phyloP scores from a whole-genome alignment of 1,284 basidiomycete species.

The Ganoderma sinense region DNA sequence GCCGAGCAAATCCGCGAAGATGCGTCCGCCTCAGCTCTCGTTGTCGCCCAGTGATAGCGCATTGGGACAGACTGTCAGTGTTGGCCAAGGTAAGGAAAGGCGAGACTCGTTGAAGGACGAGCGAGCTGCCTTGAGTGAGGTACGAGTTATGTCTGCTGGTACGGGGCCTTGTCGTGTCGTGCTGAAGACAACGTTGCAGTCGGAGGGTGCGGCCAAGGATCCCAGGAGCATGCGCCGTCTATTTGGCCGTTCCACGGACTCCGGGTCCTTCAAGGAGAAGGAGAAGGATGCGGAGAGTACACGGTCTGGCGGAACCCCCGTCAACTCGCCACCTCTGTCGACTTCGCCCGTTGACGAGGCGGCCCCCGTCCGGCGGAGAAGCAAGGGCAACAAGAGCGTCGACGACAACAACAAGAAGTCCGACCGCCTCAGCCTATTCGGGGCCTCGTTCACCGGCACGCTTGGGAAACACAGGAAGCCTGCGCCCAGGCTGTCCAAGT shows the following conservation, averaged over 20 bases:
- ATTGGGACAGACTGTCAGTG: constrained; percentile 47
- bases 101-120: constrained; percentile 55
- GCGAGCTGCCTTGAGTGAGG: constrained; percentile 71
- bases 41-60: constrained; percentile 70
- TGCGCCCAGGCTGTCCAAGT: constrained; percentile 73
- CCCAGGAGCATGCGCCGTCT: constrained; percentile 50
- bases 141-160: constrained; percentile 38
- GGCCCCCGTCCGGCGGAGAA: constrained; percentile 47
- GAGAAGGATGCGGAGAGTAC: constrained; percentile 45
- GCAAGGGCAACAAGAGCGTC: constrained; percentile 55
- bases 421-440: constrained; percentile 83
- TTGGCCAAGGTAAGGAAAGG: constrained; percentile 34
- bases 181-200: constrained; percentile 1
- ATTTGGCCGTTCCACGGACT: constrained; percentile 58
- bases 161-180: neutral
- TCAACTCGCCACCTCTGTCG: constrained; percentile 31
- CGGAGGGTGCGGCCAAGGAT: constrained; percentile 52
- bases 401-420: constrained; percentile 53
- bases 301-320: constrained; percentile 38
- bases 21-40: constrained; percentile 52
- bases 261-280: constrained; percentile 39
- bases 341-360: constrained; percentile 34
- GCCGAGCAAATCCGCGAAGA: constrained; percentile 36
- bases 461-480: constrained; percentile 81
- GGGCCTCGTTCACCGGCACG: constrained; percentile 60